Conservation (phyloP, 805 yeast genomes). For the Zygoascus bituminiphila region DNA sequence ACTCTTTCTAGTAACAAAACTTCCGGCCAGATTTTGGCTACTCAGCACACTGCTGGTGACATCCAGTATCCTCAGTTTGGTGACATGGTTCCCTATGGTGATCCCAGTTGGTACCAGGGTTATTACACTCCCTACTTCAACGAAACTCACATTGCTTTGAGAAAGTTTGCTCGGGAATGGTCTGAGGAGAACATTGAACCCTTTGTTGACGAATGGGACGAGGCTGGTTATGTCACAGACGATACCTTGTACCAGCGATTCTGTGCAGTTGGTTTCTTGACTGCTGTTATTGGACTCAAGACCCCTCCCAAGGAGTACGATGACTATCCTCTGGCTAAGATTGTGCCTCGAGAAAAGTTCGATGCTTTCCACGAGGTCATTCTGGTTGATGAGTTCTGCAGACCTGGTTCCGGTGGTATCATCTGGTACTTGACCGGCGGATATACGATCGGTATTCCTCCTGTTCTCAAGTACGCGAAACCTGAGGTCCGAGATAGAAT, state of each 20-base stretch:
- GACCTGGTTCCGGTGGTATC: slow-evolving; percentile 36
- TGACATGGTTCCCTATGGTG: slow-evolving; percentile 32
- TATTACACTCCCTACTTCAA: slow-evolving; percentile 32
- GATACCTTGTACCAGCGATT: slow-evolving; percentile 28
- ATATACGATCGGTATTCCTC: slow-evolving; percentile 35
- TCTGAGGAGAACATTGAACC: slow-evolving; percentile 33
- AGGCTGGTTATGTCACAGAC: slow-evolving; percentile 27
- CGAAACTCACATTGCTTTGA: slow-evolving; percentile 33
- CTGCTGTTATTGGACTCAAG: slow-evolving; percentile 32
- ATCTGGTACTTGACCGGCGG: slow-evolving; percentile 36
- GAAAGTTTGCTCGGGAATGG: slow-evolving; percentile 34
- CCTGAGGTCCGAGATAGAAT: slow-evolving; percentile 29
- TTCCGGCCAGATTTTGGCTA: slow-evolving; percentile 6
- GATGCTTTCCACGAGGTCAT: slow-evolving; percentile 35
- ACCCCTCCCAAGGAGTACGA: slow-evolving; percentile 32
- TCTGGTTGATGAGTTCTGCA: slow-evolving; percentile 31
- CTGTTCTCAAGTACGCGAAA: slow-evolving; percentile 30
- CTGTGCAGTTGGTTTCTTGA: slow-evolving; percentile 34
- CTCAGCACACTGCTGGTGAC: slow-evolving; percentile 1
- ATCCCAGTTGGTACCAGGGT: slow-evolving; percentile 35
- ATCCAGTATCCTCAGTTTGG: slow-evolving; percentile 18
- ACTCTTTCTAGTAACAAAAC: slow-evolving; percentile 15
- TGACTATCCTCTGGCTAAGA: slow-evolving; percentile 25
- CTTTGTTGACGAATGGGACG: slow-evolving; percentile 38
- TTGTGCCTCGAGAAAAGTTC: slow-evolving; percentile 32